Percentiles rank a stretch among this genome's conserved stretches.
Conservation (phyloP, 345 rosid genomes). For the Gossypium raimondii region DNA sequence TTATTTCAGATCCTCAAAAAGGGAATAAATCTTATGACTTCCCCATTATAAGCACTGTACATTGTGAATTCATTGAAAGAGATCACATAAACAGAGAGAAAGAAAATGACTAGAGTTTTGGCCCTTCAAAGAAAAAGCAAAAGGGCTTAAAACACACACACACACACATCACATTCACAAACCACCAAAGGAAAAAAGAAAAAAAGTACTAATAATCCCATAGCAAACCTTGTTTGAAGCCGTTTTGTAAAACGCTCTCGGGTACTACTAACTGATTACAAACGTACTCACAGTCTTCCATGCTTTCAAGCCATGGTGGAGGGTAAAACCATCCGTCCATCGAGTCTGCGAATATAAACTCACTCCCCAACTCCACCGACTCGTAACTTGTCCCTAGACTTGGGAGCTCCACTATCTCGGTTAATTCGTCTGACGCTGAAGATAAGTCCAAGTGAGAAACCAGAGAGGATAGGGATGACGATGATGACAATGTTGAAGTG, state of each 20-base stretch:
- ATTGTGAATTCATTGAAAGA: conserved; percentile 16
- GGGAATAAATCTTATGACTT: conserved; percentile 2
- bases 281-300: conserved; percentile 31
- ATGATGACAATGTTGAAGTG: conserved; percentile 25
- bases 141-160: conserved; percentile 18
- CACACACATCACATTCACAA: neutral
- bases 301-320: conserved; percentile 41
- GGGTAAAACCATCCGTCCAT: conserved; percentile 39
- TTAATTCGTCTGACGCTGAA: conserved; percentile 55
- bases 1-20: neutral
- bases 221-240: conserved; percentile 29
- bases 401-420: conserved; percentile 80
- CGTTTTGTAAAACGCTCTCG: conserved; percentile 10
- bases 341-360: conserved; percentile 49
- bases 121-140: conserved; percentile 26
- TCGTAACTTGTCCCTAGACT: conserved; percentile 50
- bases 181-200: neutral
- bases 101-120: neutral
- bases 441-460: conserved; percentile 50
- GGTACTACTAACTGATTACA: conserved; percentile 8
- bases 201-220: conserved; percentile 23
- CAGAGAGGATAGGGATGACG: conserved; percentile 40
- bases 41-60: conserved; percentile 12
- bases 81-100: neutral
- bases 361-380: conserved; percentile 29